These are phyloP conservation scores for Fragosphaeria purpurea DNA, from an alignment of 2,329 filamentous ascomycete genomes.

Conservation along the genomic window DNA sequence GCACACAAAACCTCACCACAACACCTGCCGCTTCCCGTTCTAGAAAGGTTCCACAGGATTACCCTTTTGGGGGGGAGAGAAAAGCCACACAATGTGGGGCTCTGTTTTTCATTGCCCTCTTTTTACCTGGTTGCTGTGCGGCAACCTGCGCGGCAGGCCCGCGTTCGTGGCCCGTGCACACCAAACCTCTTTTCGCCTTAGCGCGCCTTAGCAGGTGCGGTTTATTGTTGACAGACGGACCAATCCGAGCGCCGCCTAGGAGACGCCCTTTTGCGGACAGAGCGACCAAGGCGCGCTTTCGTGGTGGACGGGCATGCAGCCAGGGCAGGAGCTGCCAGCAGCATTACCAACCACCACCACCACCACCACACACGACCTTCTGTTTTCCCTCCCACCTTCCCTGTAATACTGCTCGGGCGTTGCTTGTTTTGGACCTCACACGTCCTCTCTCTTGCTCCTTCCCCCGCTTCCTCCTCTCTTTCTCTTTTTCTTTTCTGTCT, in stretches of 20 bases:
- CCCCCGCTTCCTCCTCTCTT: not conserved
- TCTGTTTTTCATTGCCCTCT: conserved; percentile 3
- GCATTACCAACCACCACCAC: not conserved
- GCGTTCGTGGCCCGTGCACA: conserved; percentile 15
- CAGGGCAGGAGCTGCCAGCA: not conserved
- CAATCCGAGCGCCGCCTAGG: conserved; percentile 13
- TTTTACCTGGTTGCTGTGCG: conserved; percentile 12
- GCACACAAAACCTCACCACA: too few species aligned
- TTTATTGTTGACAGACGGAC: conserved; percentile 15
- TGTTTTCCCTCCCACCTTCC: not conserved
- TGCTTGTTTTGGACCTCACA: too few species aligned
- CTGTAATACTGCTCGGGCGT: too few species aligned
- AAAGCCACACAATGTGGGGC: not conserved
- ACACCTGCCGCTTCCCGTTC: conserved; percentile 3
- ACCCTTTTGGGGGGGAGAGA: conserved; percentile 6
- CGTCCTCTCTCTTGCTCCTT: not conserved
- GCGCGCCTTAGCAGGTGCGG: conserved; percentile 12
- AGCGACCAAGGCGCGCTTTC: conserved; percentile 6
- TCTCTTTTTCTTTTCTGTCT: not conserved
- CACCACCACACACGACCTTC: not conserved
- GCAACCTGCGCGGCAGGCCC: conserved; percentile 8
- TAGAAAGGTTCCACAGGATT: conserved; percentile 11
- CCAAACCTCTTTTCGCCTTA: conserved; percentile 7
- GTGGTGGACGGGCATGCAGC: too few species aligned
- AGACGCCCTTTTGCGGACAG: conserved; percentile 7